Evolutionary conservation across 2,329 filamentous ascomycete species (phyloP).

Genomic region (Trichophyton verrucosum): DNA sequence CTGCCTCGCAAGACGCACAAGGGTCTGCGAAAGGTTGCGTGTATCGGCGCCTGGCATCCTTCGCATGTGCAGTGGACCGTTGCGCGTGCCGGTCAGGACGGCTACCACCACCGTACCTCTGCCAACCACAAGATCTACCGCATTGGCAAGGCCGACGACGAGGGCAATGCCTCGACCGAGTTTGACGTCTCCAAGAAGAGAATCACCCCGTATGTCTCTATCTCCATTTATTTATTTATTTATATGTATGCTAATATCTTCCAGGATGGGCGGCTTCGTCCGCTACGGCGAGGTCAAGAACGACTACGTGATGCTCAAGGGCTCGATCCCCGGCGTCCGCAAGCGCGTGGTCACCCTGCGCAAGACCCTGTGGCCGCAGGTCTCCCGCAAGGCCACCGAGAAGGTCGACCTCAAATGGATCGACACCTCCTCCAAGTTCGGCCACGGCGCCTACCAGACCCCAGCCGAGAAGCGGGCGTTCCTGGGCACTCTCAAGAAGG

Average conservation of each 20-base stretch:
- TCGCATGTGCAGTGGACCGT: slow-evolving; percentile 99
- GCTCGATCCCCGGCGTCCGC: slow-evolving; percentile 93
- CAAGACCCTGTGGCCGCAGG: slow-evolving; percentile 98
- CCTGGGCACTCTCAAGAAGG: slow-evolving; percentile 99
- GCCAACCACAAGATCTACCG: slow-evolving; percentile 99
- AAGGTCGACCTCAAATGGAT: slow-evolving; percentile 99
- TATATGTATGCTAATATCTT: slow-evolving; percentile 20
- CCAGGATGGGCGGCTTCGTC: slow-evolving; percentile 94
- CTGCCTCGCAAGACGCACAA: slow-evolving; percentile 99
- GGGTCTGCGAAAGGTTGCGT: slow-evolving; percentile 99
- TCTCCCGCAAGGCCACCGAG: slow-evolving; percentile 87
- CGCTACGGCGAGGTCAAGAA: slow-evolving; percentile 99
- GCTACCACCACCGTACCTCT: slow-evolving; percentile 99
- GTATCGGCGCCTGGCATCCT: slow-evolving; percentile 99
- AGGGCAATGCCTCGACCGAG: slow-evolving; percentile 87
- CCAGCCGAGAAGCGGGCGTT: slow-evolving; percentile 94
- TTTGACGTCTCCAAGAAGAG: slow-evolving; percentile 98
- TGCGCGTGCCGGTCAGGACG: slow-evolving; percentile 97
- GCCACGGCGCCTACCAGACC: slow-evolving; percentile 99
- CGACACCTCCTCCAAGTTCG: slow-evolving; percentile 99
- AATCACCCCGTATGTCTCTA: slow-evolving; percentile 79
- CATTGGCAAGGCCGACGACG: slow-evolving; percentile 82
- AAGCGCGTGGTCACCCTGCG: slow-evolving; percentile 98
- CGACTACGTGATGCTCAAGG: slow-evolving; percentile 97
- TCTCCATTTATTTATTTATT: neutral